These are phyloP conservation scores for Boletus fagicola DNA, from an alignment of 768 basidiomycete species.

Conservation along the genomic window DNA sequence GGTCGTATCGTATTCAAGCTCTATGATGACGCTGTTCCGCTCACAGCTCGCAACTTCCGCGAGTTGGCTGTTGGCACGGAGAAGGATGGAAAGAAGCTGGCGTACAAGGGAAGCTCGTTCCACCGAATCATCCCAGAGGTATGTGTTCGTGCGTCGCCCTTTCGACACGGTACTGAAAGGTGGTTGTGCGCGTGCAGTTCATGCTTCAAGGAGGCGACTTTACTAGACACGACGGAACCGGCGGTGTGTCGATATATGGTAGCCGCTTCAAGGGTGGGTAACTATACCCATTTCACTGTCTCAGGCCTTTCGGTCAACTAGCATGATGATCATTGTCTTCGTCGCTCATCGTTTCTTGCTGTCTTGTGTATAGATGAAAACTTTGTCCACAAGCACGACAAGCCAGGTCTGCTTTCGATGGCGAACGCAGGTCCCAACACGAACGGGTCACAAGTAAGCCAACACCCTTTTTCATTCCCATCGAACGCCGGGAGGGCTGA, in stretches of 20 bases:
- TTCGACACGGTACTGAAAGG: background rate
- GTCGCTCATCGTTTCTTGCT: background rate
- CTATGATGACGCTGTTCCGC: slow-evolving; percentile 79
- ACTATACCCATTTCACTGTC: too few relatives aligned
- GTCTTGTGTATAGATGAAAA: slow-evolving; percentile 53
- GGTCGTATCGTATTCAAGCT: slow-evolving; percentile 83
- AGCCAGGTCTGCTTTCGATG: slow-evolving; percentile 73
- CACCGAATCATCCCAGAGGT: slow-evolving; percentile 73
- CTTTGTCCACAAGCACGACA: slow-evolving; percentile 61
- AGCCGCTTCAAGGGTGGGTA: slow-evolving; percentile 66
- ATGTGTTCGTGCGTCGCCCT: slow-evolving; percentile 10
- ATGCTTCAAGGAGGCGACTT: slow-evolving; percentile 92
- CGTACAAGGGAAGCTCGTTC: slow-evolving; percentile 67
- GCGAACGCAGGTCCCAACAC: slow-evolving; percentile 85
- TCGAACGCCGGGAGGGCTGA: background rate
- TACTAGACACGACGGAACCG: slow-evolving; percentile 70
- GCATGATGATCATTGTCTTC: background rate
- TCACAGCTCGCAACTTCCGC: slow-evolving; percentile 78
- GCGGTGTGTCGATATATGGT: slow-evolving; percentile 86
- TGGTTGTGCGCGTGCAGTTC: slow-evolving; percentile 42
- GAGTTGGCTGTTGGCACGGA: slow-evolving; percentile 59
- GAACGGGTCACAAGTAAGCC: slow-evolving; percentile 70
- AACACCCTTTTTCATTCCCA: background rate
- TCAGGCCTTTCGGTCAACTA: background rate
- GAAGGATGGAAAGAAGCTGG: slow-evolving; percentile 53